Base-by-base conservation (phyloP, 2,329 filamentous ascomycete genomes). In the Aspergillaceae sp. region DNA sequence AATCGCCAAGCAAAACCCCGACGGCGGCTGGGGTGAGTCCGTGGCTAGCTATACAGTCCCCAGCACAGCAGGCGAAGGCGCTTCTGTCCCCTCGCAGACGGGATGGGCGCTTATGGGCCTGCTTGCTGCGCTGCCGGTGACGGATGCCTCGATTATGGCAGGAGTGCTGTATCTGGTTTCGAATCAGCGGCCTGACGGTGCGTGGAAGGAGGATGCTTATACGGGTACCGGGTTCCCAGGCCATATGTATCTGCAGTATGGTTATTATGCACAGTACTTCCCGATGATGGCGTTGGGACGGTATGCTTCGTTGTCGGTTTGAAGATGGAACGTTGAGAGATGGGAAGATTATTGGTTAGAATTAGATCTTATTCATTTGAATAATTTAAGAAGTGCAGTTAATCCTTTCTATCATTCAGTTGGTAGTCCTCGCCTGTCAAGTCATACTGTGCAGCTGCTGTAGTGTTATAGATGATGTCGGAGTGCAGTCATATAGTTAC, bases 11-110 rank as follows among this genome's bases (percentile, higher is more conserved):
- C 62, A 66, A 41, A 62, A 64, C 34, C 7, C 11, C 1, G 60
- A 65, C 30, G 62, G 63, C 1, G 61, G 63, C 5, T 66, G 63
- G 63, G 62, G 63, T 29, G 63, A 66, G 36, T 46, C 44, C 1
- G 10, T 59, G 0, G 40, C 19, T 19, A 43, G 1, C 51, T 58
- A 0, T 66, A 66, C 7, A 36, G 52, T 42, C 43, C 51, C 3
- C 8, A 42, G 3, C 36, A 27, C 7, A 19, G 52, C 47, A 7
- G 53, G 48, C 1, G 46, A 43, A 28, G 56, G 52, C 4, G 11
- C 29, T 1, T 59, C 57, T 5, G 66, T 60, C 1, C 46, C 65
- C 0, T 59, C 63, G 4, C 63, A 67, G 47, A 61, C 63, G 3
- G 60, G 62, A 0, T 67, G 64, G 64, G 62, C 50, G 2, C 40